These are phyloP conservation scores for Rutstroemia sp. DNA, from an alignment of 2,329 filamentous ascomycete species.

Conservation along the genomic window DNA sequence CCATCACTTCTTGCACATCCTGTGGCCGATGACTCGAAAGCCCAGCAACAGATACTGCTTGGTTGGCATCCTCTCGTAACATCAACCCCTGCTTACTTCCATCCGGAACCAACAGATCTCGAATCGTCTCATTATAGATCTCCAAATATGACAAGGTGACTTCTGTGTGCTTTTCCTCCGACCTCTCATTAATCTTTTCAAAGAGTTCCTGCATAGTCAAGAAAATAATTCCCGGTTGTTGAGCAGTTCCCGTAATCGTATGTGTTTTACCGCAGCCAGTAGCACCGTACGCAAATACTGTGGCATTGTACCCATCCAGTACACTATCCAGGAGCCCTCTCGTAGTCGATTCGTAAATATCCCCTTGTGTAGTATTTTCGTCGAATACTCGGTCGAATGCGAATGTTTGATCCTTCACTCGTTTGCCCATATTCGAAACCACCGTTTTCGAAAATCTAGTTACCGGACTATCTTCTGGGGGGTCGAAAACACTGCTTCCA, in stretches of 20 bases:
- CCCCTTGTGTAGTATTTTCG: slow-evolving; percentile 83
- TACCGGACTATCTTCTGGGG: slow-evolving; percentile 88
- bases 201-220: slow-evolving; percentile 98
- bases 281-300: slow-evolving; percentile 95
- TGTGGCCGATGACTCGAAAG: slow-evolving; percentile 86
- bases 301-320: slow-evolving; percentile 96
- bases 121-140: slow-evolving; percentile 98
- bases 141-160: slow-evolving; percentile 91
- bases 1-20: slow-evolving; percentile 95
- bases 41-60: slow-evolving; percentile 83
- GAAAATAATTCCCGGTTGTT: slow-evolving; percentile 96
- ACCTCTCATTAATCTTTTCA: slow-evolving; percentile 84
- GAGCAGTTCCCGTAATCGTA: slow-evolving; percentile 86
- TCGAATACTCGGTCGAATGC: slow-evolving; percentile 96
- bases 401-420: slow-evolving; percentile 95
- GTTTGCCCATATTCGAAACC: slow-evolving; percentile 70
- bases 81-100: slow-evolving; percentile 75
- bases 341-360: slow-evolving; percentile 93
- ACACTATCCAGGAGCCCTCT: slow-evolving; percentile 87
- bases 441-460: slow-evolving; percentile 80
- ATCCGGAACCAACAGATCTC: slow-evolving; percentile 82
- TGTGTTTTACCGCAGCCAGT: slow-evolving; percentile 98
- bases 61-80: slow-evolving; percentile 90
- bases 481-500: slow-evolving; percentile 76
- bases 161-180: slow-evolving; percentile 81